Evolutionary conservation across 2,329 filamentous ascomycete genomes (phyloP).

Genomic region (Colletotrichum karsti): DNA sequence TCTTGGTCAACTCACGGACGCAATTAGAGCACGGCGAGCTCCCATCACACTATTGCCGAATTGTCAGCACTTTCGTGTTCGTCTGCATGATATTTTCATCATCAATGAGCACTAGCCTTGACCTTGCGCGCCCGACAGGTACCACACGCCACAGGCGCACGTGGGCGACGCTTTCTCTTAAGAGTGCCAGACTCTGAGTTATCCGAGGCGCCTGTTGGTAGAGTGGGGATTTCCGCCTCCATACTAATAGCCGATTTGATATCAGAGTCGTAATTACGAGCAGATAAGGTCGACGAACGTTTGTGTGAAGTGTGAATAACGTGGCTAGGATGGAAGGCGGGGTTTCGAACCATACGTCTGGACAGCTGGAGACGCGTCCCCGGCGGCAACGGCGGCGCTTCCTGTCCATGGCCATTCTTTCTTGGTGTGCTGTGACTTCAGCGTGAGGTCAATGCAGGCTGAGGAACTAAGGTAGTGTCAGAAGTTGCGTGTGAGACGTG

Average conservation of each 20-base stretch:
- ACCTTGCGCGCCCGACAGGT: constrained; percentile 28
- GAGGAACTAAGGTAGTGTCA: neutral
- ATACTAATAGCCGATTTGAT: neutral
- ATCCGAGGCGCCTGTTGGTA: neutral
- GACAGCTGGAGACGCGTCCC: neutral
- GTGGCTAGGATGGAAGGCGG: neutral
- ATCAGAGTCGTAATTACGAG: neutral
- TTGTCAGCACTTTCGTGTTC: neutral
- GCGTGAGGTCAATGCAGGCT: neutral
- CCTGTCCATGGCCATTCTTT: neutral
- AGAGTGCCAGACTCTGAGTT: constrained; percentile 1
- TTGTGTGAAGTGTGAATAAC: neutral
- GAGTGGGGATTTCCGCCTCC: constrained; percentile 3
- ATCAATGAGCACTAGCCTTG: constrained; percentile 15
- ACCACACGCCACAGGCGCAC: constrained; percentile 23
- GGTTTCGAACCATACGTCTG: neutral
- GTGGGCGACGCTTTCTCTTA: constrained; percentile 25
- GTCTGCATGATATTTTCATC: neutral
- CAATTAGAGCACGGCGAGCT: constrained; percentile 26
- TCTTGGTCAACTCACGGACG: constrained; percentile 12
- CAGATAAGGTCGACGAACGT: neutral
- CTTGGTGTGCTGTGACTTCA: neutral
- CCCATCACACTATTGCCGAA: constrained; percentile 20
- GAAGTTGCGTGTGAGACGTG: neutral
- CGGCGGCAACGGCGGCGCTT: neutral